Evolutionary conservation across 140 eudicot genomes (phyloP).

Genomic region (Stevia rebaudiana): DNA sequence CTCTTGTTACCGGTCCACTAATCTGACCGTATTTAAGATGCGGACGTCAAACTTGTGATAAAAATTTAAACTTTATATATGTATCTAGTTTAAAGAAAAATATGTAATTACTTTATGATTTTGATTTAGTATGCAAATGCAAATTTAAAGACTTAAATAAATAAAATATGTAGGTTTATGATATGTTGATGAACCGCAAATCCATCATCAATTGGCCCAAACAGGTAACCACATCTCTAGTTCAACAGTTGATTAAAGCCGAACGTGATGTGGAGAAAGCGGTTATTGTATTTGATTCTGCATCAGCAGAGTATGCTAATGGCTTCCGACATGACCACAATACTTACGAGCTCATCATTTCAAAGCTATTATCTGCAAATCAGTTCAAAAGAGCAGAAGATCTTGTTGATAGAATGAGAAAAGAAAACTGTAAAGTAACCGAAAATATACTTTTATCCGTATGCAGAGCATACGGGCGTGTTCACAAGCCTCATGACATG

Average conservation of each 20-base stretch:
- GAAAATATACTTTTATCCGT: slow-evolving; percentile 61
- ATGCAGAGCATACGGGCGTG: slow-evolving; percentile 76
- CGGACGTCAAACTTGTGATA: no score
- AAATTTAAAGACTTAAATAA: no score
- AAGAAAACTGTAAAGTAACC: slow-evolving; percentile 48
- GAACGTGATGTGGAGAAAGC: slow-evolving; percentile 71
- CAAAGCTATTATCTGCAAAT: slow-evolving; percentile 58
- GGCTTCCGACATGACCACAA: slow-evolving; percentile 75
- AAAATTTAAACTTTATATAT: no score
- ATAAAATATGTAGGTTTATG: neutral
- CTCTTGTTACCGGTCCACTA: no score
- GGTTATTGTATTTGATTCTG: slow-evolving; percentile 70
- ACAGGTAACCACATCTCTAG: slow-evolving; percentile 59
- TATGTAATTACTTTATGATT: no score
- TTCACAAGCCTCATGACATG: slow-evolving; percentile 79
- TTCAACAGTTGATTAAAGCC: slow-evolving; percentile 42
- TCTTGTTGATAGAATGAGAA: slow-evolving; percentile 59
- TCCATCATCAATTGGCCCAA: slow-evolving; percentile 64
- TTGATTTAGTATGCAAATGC: no score
- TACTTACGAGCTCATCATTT: slow-evolving; percentile 59
- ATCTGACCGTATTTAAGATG: no score
- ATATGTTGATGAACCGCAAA: slow-evolving; percentile 45
- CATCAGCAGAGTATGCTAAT: slow-evolving; percentile 66
- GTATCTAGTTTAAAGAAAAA: no score
- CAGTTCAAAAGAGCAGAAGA: slow-evolving; percentile 69